These are phyloP conservation scores for Ustilago tritici DNA, from an alignment of 1,284 basidiomycete genomes.

Conservation along the genomic window DNA sequence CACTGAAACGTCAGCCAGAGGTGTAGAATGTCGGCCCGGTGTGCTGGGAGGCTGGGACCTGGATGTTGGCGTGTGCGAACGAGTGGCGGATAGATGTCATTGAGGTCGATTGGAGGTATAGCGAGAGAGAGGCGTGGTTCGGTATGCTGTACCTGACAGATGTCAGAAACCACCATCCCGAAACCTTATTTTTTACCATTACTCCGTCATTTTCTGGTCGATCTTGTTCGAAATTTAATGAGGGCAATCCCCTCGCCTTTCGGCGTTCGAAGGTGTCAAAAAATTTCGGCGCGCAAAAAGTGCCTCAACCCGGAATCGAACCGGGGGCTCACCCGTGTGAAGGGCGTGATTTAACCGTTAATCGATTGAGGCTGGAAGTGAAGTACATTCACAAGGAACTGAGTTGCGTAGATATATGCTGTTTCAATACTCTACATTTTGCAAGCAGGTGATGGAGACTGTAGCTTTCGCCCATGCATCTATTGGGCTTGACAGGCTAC, in stretches of 20 bases:
- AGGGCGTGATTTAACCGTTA: slow-evolving; percentile 55
- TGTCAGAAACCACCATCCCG: slow-evolving; percentile 18
- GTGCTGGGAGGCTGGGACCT: no score
- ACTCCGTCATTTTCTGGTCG: slow-evolving; percentile 17
- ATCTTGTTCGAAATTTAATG: slow-evolving; percentile 17
- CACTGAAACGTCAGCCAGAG: no score
- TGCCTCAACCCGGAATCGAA: slow-evolving; percentile 53
- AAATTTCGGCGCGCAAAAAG: neutral
- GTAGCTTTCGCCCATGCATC: no score
- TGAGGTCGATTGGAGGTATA: no score
- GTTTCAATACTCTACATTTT: neutral
- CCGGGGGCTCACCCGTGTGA: slow-evolving; percentile 53
- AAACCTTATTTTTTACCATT: slow-evolving; percentile 9
- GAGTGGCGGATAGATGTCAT: no score
- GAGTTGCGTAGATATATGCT: neutral
- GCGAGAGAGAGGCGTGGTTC: no score
- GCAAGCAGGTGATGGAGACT: no score
- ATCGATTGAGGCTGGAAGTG: slow-evolving; percentile 36
- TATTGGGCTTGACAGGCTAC: no score
- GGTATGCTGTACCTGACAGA: neutral
- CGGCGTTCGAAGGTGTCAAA: slow-evolving; percentile 2
- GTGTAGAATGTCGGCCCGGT: no score
- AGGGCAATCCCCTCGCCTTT: slow-evolving; percentile 5
- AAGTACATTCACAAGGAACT: neutral
- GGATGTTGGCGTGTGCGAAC: no score